These are phyloP conservation scores for Pilaira anomala DNA, from an alignment of 192 early-diverging fungal species.

Conservation along the genomic window DNA sequence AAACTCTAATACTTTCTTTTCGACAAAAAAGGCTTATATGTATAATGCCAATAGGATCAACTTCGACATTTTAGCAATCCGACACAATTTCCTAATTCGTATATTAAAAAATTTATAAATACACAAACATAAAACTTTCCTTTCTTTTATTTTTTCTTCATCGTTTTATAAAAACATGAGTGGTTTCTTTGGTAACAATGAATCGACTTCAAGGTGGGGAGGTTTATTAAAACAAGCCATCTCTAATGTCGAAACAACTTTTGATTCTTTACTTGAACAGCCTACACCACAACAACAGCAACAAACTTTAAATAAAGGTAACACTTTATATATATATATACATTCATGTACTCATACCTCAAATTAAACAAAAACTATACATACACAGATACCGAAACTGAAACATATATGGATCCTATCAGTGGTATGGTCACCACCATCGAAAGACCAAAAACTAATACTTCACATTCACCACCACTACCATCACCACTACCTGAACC, in stretches of 20 bases:
- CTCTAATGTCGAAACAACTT: conserved; percentile 68
- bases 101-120: too few species aligned
- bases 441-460: conserved; percentile 19
- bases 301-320: not conserved
- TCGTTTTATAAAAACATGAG: conserved; percentile 9
- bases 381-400: conserved; percentile 22
- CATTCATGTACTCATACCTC: too few species aligned
- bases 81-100: too few species aligned
- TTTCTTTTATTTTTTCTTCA: not conserved
- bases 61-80: too few species aligned
- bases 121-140: not conserved
- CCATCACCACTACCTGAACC: conserved; percentile 5
- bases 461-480: not conserved
- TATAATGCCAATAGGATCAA: too few species aligned
- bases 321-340: not conserved
- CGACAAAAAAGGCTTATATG: too few species aligned
- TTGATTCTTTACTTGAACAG: conserved; percentile 69
- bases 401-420: conserved; percentile 47
- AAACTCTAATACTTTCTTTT: too few species aligned
- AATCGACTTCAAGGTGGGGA: conserved; percentile 45
- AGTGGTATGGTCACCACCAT: conserved; percentile 48
- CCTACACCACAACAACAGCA: not conserved
- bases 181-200: conserved; percentile 23
- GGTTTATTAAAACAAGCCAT: conserved; percentile 72
- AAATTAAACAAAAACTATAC: too few species aligned